A percentile compares a stretch with the other conserved stretches of the same genome.
phyloP scores from a whole-genome alignment of 257 asterid species.

The Rhazya stricta region DNA sequence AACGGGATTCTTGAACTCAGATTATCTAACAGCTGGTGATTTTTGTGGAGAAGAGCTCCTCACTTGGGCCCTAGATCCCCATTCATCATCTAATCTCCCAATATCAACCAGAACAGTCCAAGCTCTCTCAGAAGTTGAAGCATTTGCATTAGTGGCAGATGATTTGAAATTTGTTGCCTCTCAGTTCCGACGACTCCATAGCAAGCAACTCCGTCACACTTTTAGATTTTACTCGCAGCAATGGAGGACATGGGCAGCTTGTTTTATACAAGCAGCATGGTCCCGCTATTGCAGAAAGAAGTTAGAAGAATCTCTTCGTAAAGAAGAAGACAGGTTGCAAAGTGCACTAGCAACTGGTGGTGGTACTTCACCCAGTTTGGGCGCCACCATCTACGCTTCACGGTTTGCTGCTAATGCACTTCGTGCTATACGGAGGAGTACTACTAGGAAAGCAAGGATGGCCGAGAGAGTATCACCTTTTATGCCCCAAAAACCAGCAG shows the following conservation, averaged over 20 bases:
- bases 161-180: conserved; percentile 92
- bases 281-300: conserved; percentile 68
- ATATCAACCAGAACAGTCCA: conserved; percentile 90
- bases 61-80: conserved; percentile 96
- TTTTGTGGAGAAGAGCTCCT: conserved; percentile 98
- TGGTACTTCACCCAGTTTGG: conserved; percentile 68
- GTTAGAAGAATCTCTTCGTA: conserved; percentile 70
- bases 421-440: conserved; percentile 54
- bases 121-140: conserved; percentile 94
- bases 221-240: conserved; percentile 91
- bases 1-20: conserved; percentile 84
- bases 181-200: conserved; percentile 77
- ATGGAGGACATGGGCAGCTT: conserved; percentile 98
- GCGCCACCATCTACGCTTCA: conserved; percentile 87
- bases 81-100: conserved; percentile 78
- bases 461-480: conserved; percentile 69
- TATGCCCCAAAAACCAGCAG: conserved; percentile 87
- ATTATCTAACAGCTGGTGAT: conserved; percentile 76
- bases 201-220: conserved; percentile 90
- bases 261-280: conserved; percentile 95
- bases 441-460: conserved; percentile 56
- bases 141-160: conserved; percentile 79
- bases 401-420: conserved; percentile 90
- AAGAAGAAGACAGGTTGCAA: conserved; percentile 70
- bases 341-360: conserved; percentile 67